Conservation (phyloP, 495 filamentous ascomycete species). For the Poronia punctata region DNA sequence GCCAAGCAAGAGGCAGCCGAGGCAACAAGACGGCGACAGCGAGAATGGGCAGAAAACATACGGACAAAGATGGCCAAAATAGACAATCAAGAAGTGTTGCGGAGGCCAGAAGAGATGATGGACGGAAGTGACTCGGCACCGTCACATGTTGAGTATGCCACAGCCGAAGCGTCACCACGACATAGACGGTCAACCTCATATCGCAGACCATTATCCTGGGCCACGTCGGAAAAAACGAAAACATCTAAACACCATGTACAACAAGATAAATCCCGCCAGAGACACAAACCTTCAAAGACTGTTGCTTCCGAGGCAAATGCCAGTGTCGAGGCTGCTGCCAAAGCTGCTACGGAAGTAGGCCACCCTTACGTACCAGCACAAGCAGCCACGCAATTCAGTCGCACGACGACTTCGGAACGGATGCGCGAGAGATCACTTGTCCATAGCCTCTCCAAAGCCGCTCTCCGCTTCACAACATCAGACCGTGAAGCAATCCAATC, state of each 20-base stretch:
- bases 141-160: no score
- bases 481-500: slow-evolving; percentile 9
- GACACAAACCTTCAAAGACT: no score
- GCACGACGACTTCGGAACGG: slow-evolving; percentile 36
- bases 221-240: no score
- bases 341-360: not conserved
- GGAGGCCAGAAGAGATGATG: no score
- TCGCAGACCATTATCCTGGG: no score
- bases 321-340: no score
- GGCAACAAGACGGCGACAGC: slow-evolving; percentile 12
- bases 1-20: slow-evolving; percentile 38
- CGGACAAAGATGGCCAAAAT: slow-evolving; percentile 10
- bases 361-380: slow-evolving; percentile 37
- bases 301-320: slow-evolving; percentile 2
- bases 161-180: no score
- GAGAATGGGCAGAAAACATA: slow-evolving; percentile 8
- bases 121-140: no score
- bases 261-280: no score
- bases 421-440: slow-evolving; percentile 27
- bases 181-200: no score
- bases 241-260: no score
- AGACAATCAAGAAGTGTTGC: no score
- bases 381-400: slow-evolving; percentile 42
- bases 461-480: slow-evolving; percentile 25
- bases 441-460: slow-evolving; percentile 35